Percentiles rank a stretch among this genome's conserved stretches.
phyloP scores from a whole-genome alignment of 306 rosid genomes.

The Gillenia trifoliata region DNA sequence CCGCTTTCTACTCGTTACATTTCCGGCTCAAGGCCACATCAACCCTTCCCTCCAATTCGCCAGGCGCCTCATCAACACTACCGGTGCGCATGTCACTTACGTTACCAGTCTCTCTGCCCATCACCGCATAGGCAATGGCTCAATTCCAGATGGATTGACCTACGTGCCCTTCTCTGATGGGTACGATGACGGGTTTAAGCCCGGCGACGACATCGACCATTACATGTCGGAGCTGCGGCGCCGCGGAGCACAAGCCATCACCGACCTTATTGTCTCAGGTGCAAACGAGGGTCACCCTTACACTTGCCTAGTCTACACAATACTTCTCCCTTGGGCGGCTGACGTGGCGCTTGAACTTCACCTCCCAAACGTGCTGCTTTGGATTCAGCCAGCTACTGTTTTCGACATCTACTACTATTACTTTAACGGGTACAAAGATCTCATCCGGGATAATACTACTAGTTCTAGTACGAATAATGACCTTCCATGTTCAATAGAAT shows the following conservation, averaged over 20 bases:
- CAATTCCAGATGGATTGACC: background rate
- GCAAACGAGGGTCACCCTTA: conserved; percentile 18
- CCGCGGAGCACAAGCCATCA: conserved; percentile 20
- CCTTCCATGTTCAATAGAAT: background rate
- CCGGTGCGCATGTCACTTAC: conserved; percentile 24
- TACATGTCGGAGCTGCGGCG: background rate
- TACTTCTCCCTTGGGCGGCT: conserved; percentile 28
- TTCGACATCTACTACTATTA: conserved; percentile 30
- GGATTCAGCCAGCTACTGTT: conserved; percentile 40
- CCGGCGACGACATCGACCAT: background rate
- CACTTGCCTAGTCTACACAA: conserved; percentile 23
- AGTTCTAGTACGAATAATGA: background rate
- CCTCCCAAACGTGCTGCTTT: conserved; percentile 22
- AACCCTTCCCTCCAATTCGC: conserved; percentile 36
- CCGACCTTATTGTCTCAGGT: conserved; percentile 6
- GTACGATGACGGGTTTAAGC: conserved; percentile 19
- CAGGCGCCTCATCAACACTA: conserved; percentile 20
- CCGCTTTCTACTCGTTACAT: conserved; percentile 16
- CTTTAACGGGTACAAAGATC: conserved; percentile 23
- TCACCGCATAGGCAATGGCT: conserved; percentile 16
- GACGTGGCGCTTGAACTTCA: conserved; percentile 13
- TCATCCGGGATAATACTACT: background rate
- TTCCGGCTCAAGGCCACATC: conserved; percentile 37
- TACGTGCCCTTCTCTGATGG: conserved; percentile 34
- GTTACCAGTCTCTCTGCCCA: conserved; percentile 9